phyloP scores from a whole-genome alignment of 2,329 filamentous ascomycete species.

The Pseudogymnoascus sp. region DNA sequence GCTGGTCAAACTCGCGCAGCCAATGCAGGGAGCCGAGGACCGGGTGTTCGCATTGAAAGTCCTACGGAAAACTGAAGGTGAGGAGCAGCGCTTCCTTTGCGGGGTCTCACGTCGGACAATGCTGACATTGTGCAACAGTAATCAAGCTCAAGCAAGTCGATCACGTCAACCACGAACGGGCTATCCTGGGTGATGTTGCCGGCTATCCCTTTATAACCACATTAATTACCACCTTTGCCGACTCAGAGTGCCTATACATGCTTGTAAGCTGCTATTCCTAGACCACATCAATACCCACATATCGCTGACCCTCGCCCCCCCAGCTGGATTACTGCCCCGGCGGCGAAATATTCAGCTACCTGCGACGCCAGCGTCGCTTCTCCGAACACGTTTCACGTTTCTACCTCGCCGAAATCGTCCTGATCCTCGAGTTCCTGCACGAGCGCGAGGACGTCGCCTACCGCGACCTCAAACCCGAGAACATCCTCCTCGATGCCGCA shows the following conservation, averaged over 20 bases:
- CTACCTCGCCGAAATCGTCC: constrained; percentile 75
- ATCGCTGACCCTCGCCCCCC: not conserved
- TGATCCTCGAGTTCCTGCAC: constrained; percentile 74
- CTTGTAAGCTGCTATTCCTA: constrained; percentile 39
- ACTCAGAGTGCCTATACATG: constrained; percentile 72
- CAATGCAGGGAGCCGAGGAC: constrained; percentile 43
- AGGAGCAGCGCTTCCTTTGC: constrained; percentile 13
- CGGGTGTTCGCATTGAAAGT: constrained; percentile 79
- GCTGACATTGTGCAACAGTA: constrained; percentile 36
- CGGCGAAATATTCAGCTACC: constrained; percentile 77
- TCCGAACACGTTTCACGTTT: constrained; percentile 71
- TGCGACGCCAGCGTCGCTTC: constrained; percentile 69
- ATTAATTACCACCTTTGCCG: constrained; percentile 70
- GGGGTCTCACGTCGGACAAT: not conserved
- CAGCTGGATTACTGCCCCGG: constrained; percentile 71
- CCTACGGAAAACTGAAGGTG: constrained; percentile 55
- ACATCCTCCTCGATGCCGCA: constrained; percentile 67
- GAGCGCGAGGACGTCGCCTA: constrained; percentile 74
- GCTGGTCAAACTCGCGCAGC: constrained; percentile 54
- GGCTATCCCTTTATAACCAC: constrained; percentile 79
- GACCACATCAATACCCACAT: not conserved
- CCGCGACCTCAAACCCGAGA: constrained; percentile 75
- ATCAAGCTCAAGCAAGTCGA: constrained; percentile 80
- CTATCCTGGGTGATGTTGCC: constrained; percentile 67
- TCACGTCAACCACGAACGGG: constrained; percentile 76